Conservation (phyloP, 306 rosid species). For the Luffa acutangula region DNA sequence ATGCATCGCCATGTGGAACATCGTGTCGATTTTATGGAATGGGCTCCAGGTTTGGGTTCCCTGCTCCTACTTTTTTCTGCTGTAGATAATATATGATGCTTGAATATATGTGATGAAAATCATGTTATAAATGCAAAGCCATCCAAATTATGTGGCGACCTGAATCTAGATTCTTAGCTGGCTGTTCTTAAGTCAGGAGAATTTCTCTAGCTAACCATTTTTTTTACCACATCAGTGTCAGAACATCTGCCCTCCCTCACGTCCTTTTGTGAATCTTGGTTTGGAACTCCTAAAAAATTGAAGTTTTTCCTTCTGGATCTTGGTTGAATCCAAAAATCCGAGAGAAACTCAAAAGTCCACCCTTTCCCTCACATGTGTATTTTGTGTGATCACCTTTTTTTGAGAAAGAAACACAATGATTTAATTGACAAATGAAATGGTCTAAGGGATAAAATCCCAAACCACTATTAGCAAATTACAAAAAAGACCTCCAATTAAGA, state of each 20-base stretch:
- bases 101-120: neutral
- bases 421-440: too few species aligned
- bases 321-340: neutral
- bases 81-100: neutral
- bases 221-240: neutral
- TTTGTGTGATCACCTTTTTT: neutral
- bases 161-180: neutral
- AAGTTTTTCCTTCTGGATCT: neutral
- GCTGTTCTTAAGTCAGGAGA: neutral
- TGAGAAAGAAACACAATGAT: too few species aligned
- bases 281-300: neutral
- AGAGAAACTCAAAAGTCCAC: neutral
- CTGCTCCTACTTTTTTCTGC: neutral
- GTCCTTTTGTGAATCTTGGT: neutral
- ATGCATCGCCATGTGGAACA: conserved; percentile 96
- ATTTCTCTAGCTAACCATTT: neutral
- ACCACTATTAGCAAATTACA: too few species aligned
- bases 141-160: neutral
- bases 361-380: neutral
- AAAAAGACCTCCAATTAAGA: too few species aligned
- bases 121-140: neutral
- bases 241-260: neutral
- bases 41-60: conserved; percentile 89
- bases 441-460: too few species aligned
- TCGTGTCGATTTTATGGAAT: conserved; percentile 88